Evolutionary conservation across 345 rosid species (phyloP), one percentile per base, ranked within the genome.

Genomic region (Heritiera littoralis): DNA sequence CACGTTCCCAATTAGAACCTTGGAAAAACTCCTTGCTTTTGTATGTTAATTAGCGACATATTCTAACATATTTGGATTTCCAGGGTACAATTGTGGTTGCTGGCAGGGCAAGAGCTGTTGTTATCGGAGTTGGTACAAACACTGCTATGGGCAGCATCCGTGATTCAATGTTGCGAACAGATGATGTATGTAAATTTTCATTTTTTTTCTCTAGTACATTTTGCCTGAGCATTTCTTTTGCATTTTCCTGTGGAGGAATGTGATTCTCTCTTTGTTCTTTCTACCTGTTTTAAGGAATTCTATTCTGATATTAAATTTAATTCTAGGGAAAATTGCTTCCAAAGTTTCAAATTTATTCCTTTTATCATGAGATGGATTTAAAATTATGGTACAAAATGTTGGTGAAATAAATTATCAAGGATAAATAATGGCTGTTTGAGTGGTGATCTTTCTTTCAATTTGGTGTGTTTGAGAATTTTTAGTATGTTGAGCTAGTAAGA

Each of bases 91-190:
- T 89, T 46, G 98, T 94, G 71, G 99, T 91, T 38, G 89, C 89
- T 20, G 99, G 99, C 59, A 89, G 97, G 84, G 98, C 97, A 79
- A 94, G 99, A 86, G 98, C 99, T 83, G 83, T 94, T 81, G 99
- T 96, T 79, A 86, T 83, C 76, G 98, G 97, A 83, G 93, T 96
- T 85, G 99, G 99, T 82, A 83, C 98, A 55, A 94, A 92, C 86
- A 94, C 98, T 69, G 98, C 99, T 40, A 96, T 96, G 99, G 99
- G 99, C 66, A 94, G 89, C 91, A 96, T 96, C 85, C 97, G 92
- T 11, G 98, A 94, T 85, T 94, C 98, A 55, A 94, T 96, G 98
- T 82, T 94, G 91, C 97, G 78, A 59, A 92, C 97, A 65, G 98
- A 89, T 80, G 97, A 96, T 84, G 99, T 94, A 88, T 87, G 94